Evolutionary conservation across 1,284 basidiomycete genomes (phyloP), one percentile per base, ranked within the genome.

Genomic region (Tilletia horrida): DNA sequence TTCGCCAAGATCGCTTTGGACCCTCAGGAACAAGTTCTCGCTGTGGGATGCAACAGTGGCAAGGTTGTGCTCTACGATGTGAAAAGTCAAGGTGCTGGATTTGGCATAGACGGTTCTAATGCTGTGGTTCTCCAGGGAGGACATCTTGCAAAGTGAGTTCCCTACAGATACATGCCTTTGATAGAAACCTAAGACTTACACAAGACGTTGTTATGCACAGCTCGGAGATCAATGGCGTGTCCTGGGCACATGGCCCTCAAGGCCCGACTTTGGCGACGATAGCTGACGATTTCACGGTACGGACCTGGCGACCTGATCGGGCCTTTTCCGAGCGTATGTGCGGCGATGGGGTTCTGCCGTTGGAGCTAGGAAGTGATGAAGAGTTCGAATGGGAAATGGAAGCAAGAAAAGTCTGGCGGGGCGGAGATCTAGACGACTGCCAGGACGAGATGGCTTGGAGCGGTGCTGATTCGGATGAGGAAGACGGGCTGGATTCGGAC

Each of bases 271-370:
- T 80, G 47, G 73, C 70, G 40, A 75, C 74, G 9, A 71, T 71
- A 0, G 73, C 77, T 11, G 78, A 80, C 63, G 78, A 80, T 62
- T 69, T 68, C n/a, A 72, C 67, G n/a, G 66, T 79, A 9, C 71
- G 77, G 18, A 69, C 69, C 7, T 80, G 78, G 78, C 67, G 67
- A 61, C 78, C 82, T 90, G 63, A 86, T 88, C 64, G 83, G 14
- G 55, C 29, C 55, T 59, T 59, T 29, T 31, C 55, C n/a, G 29
- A 31, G 8, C 55, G 14, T 14, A 29, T n/a, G 27, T 13, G 43
- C 21, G 59, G 29, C 16, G 59, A 40, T 16, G 61, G 35, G 21
- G 40, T 25, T 8, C 11, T 42, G 21, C 40, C 42, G 6, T 23
- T 44, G n/a, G 61, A 62, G 42, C 43, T 62, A 8, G 61, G 23